Conservation (phyloP, 768 basidiomycete genomes). For the Macrolepiota fuliginosa region DNA sequence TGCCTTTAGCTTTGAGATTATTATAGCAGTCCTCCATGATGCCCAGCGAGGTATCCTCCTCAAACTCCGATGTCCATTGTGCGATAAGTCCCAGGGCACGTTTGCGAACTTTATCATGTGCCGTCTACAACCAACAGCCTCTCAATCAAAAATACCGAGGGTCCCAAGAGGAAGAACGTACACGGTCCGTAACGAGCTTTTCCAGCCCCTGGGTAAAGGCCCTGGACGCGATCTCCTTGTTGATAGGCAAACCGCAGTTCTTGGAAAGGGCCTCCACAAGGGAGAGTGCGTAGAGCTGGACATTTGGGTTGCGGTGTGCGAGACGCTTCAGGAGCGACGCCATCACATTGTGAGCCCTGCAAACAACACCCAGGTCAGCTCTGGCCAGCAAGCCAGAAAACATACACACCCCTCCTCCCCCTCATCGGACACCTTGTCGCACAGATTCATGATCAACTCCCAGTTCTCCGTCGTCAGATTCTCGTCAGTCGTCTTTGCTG, state of each 20-base stretch:
- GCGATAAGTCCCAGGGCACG: conserved; percentile 71
- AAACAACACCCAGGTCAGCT: not conserved
- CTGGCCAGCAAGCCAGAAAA: not conserved
- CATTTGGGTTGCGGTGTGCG: conserved; percentile 92
- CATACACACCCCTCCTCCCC: conserved; percentile 73
- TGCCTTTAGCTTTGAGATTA: conserved; percentile 79
- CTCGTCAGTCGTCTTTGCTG: conserved; percentile 97
- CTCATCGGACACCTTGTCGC: conserved; percentile 94
- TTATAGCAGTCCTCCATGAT: conserved; percentile 92
- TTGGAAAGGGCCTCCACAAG: conserved; percentile 87
- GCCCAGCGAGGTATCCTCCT: conserved; percentile 74
- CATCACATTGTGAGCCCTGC: conserved; percentile 85
- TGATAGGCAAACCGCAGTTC: conserved; percentile 81
- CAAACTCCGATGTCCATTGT: conserved; percentile 84
- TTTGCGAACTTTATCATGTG: conserved; percentile 87
- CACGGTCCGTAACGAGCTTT: conserved; percentile 85
- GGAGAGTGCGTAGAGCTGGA: conserved; percentile 90
- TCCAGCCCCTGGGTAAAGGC: conserved; percentile 91
- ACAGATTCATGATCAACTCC: conserved; percentile 92
- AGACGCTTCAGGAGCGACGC: conserved; percentile 87
- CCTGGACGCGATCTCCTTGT: conserved; percentile 84
- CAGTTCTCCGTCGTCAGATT: conserved; percentile 93
- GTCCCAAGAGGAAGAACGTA: conserved; percentile 31
- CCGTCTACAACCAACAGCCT: conserved; percentile 50
- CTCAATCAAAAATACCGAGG: conserved; percentile 1